Conservation (phyloP, 108 stramenopile species). For the Skeletonema tropicum region DNA sequence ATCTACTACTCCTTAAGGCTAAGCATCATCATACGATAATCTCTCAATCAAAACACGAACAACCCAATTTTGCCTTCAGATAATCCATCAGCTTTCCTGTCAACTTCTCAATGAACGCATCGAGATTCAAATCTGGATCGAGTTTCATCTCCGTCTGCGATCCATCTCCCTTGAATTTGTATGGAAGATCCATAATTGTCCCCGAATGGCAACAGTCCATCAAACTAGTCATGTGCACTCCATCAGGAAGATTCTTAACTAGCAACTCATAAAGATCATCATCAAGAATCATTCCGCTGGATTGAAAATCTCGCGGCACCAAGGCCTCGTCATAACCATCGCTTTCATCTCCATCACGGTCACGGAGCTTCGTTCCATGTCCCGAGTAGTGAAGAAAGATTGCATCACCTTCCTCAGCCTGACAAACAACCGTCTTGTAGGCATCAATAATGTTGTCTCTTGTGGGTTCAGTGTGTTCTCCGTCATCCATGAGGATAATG, state of each 20-base stretch:
- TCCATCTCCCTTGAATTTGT: constrained; percentile 66
- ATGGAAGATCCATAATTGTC: constrained; percentile 59
- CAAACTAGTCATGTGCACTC: constrained; percentile 41
- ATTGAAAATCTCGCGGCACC: constrained; percentile 62
- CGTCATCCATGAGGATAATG: constrained; percentile 85
- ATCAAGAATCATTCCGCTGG: constrained; percentile 60
- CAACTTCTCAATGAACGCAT: constrained; percentile 43
- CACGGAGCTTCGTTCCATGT: constrained; percentile 74
- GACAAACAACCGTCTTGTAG: constrained; percentile 58
- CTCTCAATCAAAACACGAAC: neutral
- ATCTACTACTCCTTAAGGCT: too few species aligned
- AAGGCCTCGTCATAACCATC: constrained; percentile 69
- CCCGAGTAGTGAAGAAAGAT: constrained; percentile 77
- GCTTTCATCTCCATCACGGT: constrained; percentile 67
- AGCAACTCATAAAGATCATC: constrained; percentile 62
- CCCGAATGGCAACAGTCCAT: constrained; percentile 78
- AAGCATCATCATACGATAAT: too few species aligned
- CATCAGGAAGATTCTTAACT: constrained; percentile 37
- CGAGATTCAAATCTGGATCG: constrained; percentile 55
- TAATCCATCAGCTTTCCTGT: constrained; percentile 36
- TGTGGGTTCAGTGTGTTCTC: constrained; percentile 61
- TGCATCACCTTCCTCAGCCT: constrained; percentile 61
- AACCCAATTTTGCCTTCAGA: constrained; percentile 10
- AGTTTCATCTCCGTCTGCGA: constrained; percentile 57
- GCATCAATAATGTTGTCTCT: constrained; percentile 76